Evolutionary conservation across 23 red algal species (phyloP).

Genomic region (Gracilaria caudata): DNA sequence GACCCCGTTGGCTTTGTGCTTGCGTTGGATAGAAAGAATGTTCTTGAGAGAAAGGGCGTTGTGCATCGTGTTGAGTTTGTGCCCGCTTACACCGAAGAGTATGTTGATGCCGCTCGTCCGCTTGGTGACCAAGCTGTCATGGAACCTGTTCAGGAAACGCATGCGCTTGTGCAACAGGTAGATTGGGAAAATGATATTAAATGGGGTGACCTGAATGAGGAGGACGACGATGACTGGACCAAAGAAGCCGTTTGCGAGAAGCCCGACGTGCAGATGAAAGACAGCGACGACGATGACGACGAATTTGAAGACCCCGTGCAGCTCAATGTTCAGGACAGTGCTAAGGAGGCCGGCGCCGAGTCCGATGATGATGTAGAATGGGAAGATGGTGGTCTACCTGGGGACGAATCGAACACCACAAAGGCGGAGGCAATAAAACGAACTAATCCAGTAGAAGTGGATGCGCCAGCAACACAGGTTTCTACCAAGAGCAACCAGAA

Average conservation of each 20-base stretch:
- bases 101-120: slow-evolving; percentile 12
- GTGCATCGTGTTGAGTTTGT: neutral
- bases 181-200: slow-evolving; percentile 84
- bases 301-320: slow-evolving; percentile 68
- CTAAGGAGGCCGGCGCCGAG: slow-evolving; percentile 22
- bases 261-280: neutral
- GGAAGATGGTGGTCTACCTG: slow-evolving; percentile 57
- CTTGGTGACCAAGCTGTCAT: slow-evolving; percentile 12
- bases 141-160: slow-evolving; percentile 22
- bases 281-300: slow-evolving; percentile 59
- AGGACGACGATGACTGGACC: slow-evolving; percentile 42
- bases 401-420: neutral
- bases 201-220: slow-evolving; percentile 71
- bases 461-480: slow-evolving; percentile 10
- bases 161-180: slow-evolving; percentile 59
- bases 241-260: slow-evolving; percentile 4
- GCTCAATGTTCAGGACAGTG: slow-evolving; percentile 30
- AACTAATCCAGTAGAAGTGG: neutral
- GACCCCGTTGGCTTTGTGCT: slow-evolving; percentile 43
- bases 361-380: slow-evolving; percentile 73
- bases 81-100: slow-evolving; percentile 24
- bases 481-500: neutral
- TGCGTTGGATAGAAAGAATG: slow-evolving; percentile 39
- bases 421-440: neutral
- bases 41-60: neutral